Evolutionary conservation across 129 eudicot genomes (phyloP).

Genomic region (Tanacetum coccineum): DNA sequence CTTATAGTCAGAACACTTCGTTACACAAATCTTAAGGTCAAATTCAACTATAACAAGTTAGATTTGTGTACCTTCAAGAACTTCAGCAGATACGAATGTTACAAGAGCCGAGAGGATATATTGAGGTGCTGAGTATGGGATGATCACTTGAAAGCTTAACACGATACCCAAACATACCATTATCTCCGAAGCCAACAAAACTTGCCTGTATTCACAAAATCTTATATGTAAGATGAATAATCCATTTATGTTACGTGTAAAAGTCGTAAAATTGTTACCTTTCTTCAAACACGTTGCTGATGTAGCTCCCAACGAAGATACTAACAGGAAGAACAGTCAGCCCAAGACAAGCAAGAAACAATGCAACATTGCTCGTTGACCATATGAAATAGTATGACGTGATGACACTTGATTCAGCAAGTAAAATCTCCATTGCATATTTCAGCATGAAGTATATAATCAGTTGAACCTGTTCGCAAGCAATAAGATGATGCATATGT

Average conservation of each 20-base stretch:
- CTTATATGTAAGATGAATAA: not conserved
- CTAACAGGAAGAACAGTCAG: conserved; percentile 66
- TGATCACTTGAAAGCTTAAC: conserved; percentile 44
- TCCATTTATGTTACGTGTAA: not conserved
- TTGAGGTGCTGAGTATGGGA: conserved; percentile 53
- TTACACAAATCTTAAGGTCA: too few relatives aligned
- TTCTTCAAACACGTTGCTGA: conserved; percentile 60
- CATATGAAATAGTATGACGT: conserved; percentile 57
- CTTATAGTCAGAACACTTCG: not conserved
- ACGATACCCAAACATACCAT: conserved; percentile 59
- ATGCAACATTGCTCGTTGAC: conserved; percentile 54
- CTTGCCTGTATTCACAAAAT: conserved; percentile 45
- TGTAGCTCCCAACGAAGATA: conserved; percentile 58
- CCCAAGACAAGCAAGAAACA: conserved; percentile 66
- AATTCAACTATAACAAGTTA: not conserved
- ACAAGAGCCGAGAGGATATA: conserved; percentile 53
- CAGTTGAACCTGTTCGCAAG: conserved; percentile 50
- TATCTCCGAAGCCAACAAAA: conserved; percentile 57
- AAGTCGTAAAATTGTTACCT: conserved; percentile 35
- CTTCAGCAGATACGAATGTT: conserved; percentile 67
- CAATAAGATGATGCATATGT: not conserved
- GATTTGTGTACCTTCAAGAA: conserved; percentile 49
- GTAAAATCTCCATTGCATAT: conserved; percentile 68
- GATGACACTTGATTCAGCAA: conserved; percentile 68
- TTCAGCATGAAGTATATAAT: conserved; percentile 70